These are phyloP conservation scores for Zasmidium citrigriseum DNA, from an alignment of 2,329 filamentous ascomycete genomes.

Conservation along the genomic window DNA sequence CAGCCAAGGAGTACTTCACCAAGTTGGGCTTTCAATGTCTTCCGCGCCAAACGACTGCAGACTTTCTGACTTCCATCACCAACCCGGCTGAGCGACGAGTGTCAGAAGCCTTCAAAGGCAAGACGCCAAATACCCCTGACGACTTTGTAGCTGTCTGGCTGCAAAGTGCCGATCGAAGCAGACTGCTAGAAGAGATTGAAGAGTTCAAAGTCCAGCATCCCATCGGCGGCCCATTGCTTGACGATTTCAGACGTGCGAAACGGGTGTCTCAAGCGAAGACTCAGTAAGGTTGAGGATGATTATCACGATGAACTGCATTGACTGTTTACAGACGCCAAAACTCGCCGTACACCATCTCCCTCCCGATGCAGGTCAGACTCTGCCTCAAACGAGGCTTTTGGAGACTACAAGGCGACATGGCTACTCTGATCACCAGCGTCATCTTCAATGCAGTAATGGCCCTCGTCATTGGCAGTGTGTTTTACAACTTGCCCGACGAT, in stretches of 20 bases:
- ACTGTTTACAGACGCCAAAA: conserved; percentile 54
- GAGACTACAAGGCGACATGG: conserved; percentile 74
- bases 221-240: conserved; percentile 33
- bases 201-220: conserved; percentile 55
- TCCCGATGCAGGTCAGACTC: conserved; percentile 69
- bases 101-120: conserved; percentile 63
- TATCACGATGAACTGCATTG: conserved; percentile 65
- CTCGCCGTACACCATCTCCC: conserved; percentile 75
- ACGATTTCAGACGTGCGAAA: neutral
- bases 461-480: conserved; percentile 78
- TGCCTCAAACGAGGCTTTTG: conserved; percentile 73
- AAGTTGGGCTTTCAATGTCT: conserved; percentile 64
- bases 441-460: conserved; percentile 75
- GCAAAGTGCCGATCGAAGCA: conserved; percentile 61
- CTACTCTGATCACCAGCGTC: conserved; percentile 73
- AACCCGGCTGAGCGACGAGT: conserved; percentile 74
- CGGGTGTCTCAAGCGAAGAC: neutral
- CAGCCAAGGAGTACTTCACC: conserved; percentile 66
- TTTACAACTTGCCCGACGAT: conserved; percentile 65
- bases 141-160: conserved; percentile 70
- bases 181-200: conserved; percentile 61
- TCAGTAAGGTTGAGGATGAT: conserved; percentile 34
- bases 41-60: conserved; percentile 68
- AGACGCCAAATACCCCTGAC: conserved; percentile 67
- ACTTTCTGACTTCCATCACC: conserved; percentile 77